Evolutionary conservation across 345 rosid genomes (phyloP), one percentile per base, ranked within the genome.

Genomic region (Melaleuca alternifolia): DNA sequence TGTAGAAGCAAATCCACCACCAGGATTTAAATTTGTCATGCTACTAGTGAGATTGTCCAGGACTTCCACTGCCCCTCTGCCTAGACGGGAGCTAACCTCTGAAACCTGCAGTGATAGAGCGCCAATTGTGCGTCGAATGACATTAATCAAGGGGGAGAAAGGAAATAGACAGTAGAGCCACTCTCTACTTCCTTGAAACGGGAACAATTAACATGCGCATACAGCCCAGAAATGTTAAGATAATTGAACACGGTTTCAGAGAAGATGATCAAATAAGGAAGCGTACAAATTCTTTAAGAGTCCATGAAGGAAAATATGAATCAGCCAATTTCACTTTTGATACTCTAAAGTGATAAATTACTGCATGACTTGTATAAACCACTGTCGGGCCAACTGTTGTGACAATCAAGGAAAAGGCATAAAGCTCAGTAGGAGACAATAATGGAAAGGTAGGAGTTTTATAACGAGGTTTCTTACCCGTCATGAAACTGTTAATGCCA

Each of bases 31-130:
- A 92, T 91, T 95, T 24, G 98, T 92, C 98, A 96, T 92, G 90
- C 98, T 95, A 88, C 99, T 96, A 50, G 98, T 96, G 82, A 96
- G 97, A 10, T 95, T 94, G 91, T 96, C 99, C 89, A 96, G 90
- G 83, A 96, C 98, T 81, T 97, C 97, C 81, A 93, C 93, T 30
- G 99, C 98, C 30, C 97, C 99, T 91, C 92, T 94, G n/a, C 98
- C 94, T 86, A 95, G 83, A 50, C 91, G 92, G 84, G 94, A 89
- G 91, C 98, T 91, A 59, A 93, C 96, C 87, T 92, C 94, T 6
- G 96, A 92, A 88, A 95, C 98, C 96, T 94, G 90, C 56, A 65
- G 79, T 37, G 16, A 83, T 23, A 83, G 41, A 37, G 37, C 61
- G 30, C 50, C 81, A 4, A 20, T 71, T 9, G 81, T 10, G 44